Base-by-base conservation (phyloP, 2,329 filamentous ascomycete species). In the Clarireedia monteithiana region DNA sequence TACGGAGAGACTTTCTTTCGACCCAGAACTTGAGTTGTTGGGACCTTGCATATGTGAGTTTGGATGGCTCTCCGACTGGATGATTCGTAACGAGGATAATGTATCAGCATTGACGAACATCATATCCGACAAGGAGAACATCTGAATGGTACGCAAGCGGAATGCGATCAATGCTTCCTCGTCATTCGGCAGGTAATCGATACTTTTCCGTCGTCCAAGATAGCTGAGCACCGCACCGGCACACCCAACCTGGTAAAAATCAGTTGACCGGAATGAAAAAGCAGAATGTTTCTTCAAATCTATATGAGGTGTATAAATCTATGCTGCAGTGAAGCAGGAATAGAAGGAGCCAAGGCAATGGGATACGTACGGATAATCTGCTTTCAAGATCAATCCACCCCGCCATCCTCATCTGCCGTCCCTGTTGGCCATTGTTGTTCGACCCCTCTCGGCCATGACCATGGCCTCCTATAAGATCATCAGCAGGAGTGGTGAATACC, bases 71-170 rank as follows among this genome's bases (percentile, higher is more conserved):
- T 96, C 91, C 1, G 86, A 83, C 55, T 87, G 85, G 26, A 96
- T 77, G 27, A 99, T 89, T 64, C 96, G 92, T 7, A 99, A 78
- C 1, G 91, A 91, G 14, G 82, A 72, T 44, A 97, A 74, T 0
- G 91, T 88, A 66, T 96, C 90, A 2, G 80, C 74, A 63, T 89
- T 94, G 62, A 96, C 77, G 65, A 94, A 89, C 84, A 92, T 89
- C 50, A 74, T 74, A 53, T 76, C 68, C 39, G 72, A 70, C 24
- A 96, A 73, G 34, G 79, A 85, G 69, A 95, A 91, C 82, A 89
- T 91, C 65, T 88, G 80, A 10, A 96, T 71, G 0, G 75, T 77
- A 24, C 71, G 75, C 26, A 95, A 75, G 6, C 75, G 77, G 62
- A 88, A 88, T 44, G 80, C 72, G 9, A 73, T 64, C n/a, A 73